Conservation (phyloP, 768 basidiomycete species). For the Cystobasidiopsis lactophilus region DNA sequence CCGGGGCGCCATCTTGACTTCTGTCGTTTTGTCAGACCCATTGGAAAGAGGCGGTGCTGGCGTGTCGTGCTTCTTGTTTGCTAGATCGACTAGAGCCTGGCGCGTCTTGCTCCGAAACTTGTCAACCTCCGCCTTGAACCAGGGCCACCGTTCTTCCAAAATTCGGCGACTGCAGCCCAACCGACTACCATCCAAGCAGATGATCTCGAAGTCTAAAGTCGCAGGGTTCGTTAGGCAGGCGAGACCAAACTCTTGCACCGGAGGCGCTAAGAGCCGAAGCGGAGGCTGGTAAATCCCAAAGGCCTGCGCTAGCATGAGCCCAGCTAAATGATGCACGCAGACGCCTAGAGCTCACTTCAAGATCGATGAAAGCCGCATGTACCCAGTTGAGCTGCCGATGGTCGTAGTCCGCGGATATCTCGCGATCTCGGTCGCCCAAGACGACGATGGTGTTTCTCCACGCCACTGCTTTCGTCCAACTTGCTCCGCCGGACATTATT, state of each 20-base stretch:
- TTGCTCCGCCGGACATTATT: constrained; percentile 49
- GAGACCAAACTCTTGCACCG: constrained; percentile 66
- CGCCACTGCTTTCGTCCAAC: constrained; percentile 81
- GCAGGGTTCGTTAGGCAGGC: constrained; percentile 34
- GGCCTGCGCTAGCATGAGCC: constrained; percentile 78
- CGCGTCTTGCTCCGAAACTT: not conserved
- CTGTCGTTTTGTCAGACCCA: not conserved
- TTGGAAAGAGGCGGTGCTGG: too few species aligned
- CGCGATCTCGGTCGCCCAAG: constrained; percentile 66
- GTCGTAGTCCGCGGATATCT: constrained; percentile 79
- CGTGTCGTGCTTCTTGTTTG: too few species aligned
- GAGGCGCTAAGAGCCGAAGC: constrained; percentile 34
- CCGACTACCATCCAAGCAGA: constrained; percentile 72
- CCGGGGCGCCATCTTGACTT: constrained; percentile 25
- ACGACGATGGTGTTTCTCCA: constrained; percentile 76
- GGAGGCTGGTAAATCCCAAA: constrained; percentile 92
- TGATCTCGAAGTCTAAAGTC: constrained; percentile 60
- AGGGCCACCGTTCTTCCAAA: constrained; percentile 82
- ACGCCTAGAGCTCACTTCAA: constrained; percentile 3
- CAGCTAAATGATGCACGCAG: constrained; percentile 25
- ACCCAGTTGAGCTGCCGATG: constrained; percentile 57
- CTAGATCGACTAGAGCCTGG: too few species aligned
- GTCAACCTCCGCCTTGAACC: constrained; percentile 37
- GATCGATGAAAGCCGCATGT: constrained; percentile 11
- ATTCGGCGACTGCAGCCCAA: constrained; percentile 60